These are phyloP conservation scores for Talaromyces sp. DNA, from an alignment of 2,329 filamentous ascomycete genomes.

Conservation along the genomic window DNA sequence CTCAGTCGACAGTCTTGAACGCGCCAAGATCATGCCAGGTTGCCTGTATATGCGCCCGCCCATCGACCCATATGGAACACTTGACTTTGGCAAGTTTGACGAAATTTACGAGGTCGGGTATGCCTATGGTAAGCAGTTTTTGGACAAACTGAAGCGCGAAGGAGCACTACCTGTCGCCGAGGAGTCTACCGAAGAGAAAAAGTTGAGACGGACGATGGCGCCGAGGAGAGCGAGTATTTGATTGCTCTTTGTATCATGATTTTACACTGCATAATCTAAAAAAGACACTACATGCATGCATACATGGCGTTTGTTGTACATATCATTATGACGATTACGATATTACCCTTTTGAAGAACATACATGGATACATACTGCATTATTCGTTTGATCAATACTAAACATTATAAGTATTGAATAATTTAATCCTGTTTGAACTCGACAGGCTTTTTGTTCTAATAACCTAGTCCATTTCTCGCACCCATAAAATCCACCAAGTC, in stretches of 20 bases:
- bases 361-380: neutral
- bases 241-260: neutral
- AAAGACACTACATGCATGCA: neutral
- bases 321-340: neutral
- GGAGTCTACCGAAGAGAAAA: slow-evolving; percentile 71
- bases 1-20: slow-evolving; percentile 86
- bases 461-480: slow-evolving; percentile 4
- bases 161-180: slow-evolving; percentile 66
- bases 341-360: neutral
- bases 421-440: neutral
- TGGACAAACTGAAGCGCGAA: slow-evolving; percentile 69
- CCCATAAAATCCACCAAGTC: slow-evolving; percentile 50
- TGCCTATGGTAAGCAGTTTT: slow-evolving; percentile 72
- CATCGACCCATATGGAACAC: slow-evolving; percentile 84
- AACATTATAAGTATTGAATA: neutral
- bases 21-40: slow-evolving; percentile 83
- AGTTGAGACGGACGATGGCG: slow-evolving; percentile 70
- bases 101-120: slow-evolving; percentile 93
- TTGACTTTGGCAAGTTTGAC: slow-evolving; percentile 96
- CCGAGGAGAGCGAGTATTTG: slow-evolving; percentile 72
- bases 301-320: neutral
- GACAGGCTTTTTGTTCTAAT: neutral
- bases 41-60: slow-evolving; percentile 96
- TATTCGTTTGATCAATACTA: neutral
- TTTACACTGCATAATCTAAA: neutral